Evolutionary conservation across 176 grass and related monocot species (phyloP), one percentile per base, ranked within the genome.

Genomic region (Cymbopogon citratus): DNA sequence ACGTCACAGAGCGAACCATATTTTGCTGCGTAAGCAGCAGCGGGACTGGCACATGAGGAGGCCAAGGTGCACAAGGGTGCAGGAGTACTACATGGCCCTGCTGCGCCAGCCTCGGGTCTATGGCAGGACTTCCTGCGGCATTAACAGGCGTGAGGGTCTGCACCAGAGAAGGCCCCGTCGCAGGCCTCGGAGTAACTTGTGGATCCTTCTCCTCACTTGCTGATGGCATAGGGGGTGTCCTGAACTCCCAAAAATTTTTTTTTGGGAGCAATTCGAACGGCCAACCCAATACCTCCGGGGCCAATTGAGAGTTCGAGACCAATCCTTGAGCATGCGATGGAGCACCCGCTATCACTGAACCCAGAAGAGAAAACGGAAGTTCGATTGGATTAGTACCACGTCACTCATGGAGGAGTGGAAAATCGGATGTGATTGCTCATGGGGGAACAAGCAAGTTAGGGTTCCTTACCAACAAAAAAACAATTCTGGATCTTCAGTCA

Each of bases 41-140:
- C 4, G 56, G 85, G 26, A 76, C 65, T 23, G 82, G 59, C 46
- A 45, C 29, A 28, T 81, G 85, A 69, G 64, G 85, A 69, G 86
- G 65, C 85, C 81, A 91, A 59, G 85, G 28, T 7, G 57, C 40
- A 36, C 64, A 83, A 43, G 91, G 82, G n/a, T 16, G 80, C 56
- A 80, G 66, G 41, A 75, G 46, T 12, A 88, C 82, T 24, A 88
- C 46, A 76, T 88, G 85, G 2, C 74, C 85, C 70, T 81, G 87
- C 46, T 65, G 87, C 4, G 65, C 45, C 48, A 80, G n/a, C 49
- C 88, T 81, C 28, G 34, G 49, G 71, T 91, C 79, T 12, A 70
- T 64, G n/a, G 63, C 66, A 6, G 56, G 43, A 69, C 68, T 66
- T 5, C 46, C n/a, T n/a, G n/a, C n/a, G n/a, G n/a, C 66, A 80